phyloP scores from a whole-genome alignment of 768 basidiomycete genomes.

The Xerocomellus dryophilus region DNA sequence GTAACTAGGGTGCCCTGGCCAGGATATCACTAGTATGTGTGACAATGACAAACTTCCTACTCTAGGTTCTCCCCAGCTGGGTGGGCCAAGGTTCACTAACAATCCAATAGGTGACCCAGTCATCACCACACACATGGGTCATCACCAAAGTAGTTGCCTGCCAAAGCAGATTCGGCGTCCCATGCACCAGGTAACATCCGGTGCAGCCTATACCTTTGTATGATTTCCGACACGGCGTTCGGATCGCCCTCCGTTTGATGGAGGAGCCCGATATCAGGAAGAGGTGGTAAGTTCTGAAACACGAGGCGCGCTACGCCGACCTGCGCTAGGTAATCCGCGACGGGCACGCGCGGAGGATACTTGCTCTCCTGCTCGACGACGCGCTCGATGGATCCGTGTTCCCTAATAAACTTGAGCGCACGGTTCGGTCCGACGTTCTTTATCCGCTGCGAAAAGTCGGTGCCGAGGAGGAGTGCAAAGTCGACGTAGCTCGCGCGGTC shows the following conservation, averaged over 20 bases:
- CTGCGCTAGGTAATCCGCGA: conserved; percentile 58
- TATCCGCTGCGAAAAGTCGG: conserved; percentile 86
- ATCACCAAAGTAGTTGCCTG: conserved; percentile 67
- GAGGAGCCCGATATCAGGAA: conserved; percentile 44
- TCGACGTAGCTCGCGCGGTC: conserved; percentile 65
- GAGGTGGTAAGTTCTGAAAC: conserved; percentile 63
- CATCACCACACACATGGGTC: conserved; percentile 42
- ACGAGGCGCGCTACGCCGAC: conserved; percentile 59
- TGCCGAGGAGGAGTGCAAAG: conserved; percentile 84
- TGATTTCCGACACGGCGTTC: conserved; percentile 40
- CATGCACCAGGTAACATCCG: conserved; percentile 38
- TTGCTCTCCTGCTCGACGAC: conserved; percentile 53
- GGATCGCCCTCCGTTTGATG: conserved; percentile 40
- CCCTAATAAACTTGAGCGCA: conserved; percentile 72
- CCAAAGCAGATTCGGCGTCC: conserved; percentile 45
- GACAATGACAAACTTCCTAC: background rate
- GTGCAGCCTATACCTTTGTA: conserved; percentile 52
- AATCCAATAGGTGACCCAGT: no score
- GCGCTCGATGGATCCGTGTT: conserved; percentile 69
- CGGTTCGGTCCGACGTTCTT: conserved; percentile 75
- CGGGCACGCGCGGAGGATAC: conserved; percentile 48
- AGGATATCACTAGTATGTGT: background rate
- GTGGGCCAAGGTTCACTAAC: no score
- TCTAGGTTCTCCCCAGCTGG: background rate
- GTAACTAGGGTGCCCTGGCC: no score